These are phyloP conservation scores for Leccinum sublutescens DNA, from an alignment of 768 basidiomycete species.

Conservation along the genomic window DNA sequence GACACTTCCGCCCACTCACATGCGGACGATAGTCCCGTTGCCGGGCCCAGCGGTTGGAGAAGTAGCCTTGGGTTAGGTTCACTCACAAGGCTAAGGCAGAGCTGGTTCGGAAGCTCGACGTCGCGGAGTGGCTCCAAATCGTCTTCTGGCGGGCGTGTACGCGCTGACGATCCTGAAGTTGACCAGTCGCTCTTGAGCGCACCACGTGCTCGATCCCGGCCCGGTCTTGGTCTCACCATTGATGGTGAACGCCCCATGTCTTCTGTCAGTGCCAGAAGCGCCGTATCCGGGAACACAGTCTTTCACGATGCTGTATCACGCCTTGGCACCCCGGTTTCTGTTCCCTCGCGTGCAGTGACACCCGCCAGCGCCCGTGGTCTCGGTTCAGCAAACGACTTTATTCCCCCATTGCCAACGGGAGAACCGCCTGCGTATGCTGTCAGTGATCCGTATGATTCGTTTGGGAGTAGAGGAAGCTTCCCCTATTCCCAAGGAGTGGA, in stretches of 20 bases:
- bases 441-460: slow-evolving; percentile 30
- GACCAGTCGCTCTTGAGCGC: slow-evolving; percentile 38
- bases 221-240: slow-evolving; percentile 37
- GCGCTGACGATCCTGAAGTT: slow-evolving; percentile 47
- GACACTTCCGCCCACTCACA: slow-evolving; percentile 7
- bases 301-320: slow-evolving; percentile 62
- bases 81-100: slow-evolving; percentile 48
- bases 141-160: slow-evolving; percentile 18
- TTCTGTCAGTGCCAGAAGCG: slow-evolving; percentile 53
- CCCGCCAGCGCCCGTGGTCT: slow-evolving; percentile 35
- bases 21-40: slow-evolving; percentile 17
- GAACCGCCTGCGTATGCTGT: slow-evolving; percentile 34
- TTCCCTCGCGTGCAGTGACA: slow-evolving; percentile 47
- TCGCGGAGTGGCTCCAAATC: slow-evolving; percentile 32
- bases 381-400: slow-evolving; percentile 3
- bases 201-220: slow-evolving; percentile 23
- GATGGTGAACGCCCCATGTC: slow-evolving; percentile 57
- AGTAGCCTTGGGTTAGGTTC: slow-evolving; percentile 46
- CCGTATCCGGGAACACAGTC: slow-evolving; percentile 50
- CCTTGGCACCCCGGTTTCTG: slow-evolving; percentile 40
- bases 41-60: slow-evolving; percentile 35
- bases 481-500: slow-evolving; percentile 38
- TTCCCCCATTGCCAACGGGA: slow-evolving; percentile 20
- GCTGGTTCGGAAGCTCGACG: slow-evolving; percentile 52
- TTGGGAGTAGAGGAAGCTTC: slow-evolving; percentile 25